phyloP scores from a whole-genome alignment of 106 monocot species.

The Alisma plantagoaquatica region DNA sequence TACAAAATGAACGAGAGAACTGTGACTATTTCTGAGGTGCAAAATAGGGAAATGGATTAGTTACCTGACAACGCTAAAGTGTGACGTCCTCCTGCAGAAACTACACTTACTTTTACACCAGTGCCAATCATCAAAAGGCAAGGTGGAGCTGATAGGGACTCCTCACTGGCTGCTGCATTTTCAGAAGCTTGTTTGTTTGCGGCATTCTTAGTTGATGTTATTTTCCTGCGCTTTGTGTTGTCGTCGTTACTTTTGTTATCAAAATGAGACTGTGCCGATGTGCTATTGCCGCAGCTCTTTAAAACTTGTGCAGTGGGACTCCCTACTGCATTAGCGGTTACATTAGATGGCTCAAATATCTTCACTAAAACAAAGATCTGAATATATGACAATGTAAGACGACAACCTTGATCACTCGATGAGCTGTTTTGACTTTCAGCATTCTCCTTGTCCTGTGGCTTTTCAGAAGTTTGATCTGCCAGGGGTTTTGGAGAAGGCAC shows the following conservation, averaged over 20 bases:
- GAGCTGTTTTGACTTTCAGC: constrained; percentile 22
- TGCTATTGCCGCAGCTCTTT: too few species aligned
- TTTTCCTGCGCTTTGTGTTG: neutral
- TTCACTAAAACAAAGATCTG: too few species aligned
- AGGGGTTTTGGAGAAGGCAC: constrained; percentile 63
- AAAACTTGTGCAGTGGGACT: too few species aligned
- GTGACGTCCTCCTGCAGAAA: constrained; percentile 94
- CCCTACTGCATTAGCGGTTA: too few species aligned
- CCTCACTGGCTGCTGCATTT: constrained; percentile 27
- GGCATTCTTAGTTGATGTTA: neutral
- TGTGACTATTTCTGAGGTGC: too few species aligned
- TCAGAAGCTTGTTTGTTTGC: neutral
- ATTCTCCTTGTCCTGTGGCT: constrained; percentile 35
- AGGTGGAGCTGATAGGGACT: constrained; percentile 64
- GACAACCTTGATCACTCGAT: constrained; percentile 56
- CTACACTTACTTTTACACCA: constrained; percentile 47
- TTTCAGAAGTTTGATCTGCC: constrained; percentile 23
- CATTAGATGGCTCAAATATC: too few species aligned
- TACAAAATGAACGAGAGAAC: too few species aligned
- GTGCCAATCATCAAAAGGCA: constrained; percentile 58
- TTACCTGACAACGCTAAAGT: constrained; percentile 94
- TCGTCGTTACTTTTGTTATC: neutral
- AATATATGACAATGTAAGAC: too few species aligned
- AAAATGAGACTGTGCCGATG: too few species aligned
- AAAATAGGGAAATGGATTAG: too few species aligned